A percentile compares a stretch with the other conserved stretches of the same genome.
These are phyloP conservation scores for Leptoxyphium fumago DNA, from an alignment of 2,329 filamentous ascomycete species.

Conservation along the genomic window DNA sequence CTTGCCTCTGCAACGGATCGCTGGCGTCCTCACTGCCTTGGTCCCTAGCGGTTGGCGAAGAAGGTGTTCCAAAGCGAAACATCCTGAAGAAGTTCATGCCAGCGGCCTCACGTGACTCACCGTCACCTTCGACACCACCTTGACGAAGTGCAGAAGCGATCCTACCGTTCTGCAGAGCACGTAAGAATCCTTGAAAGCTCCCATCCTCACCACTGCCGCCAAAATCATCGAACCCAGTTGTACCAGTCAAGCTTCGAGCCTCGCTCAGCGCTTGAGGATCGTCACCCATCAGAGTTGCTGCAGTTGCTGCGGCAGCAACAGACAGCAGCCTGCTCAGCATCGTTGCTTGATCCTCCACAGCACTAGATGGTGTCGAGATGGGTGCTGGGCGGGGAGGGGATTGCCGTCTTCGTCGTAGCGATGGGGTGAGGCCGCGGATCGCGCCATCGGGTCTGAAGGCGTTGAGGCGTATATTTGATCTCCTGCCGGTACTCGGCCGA, in stretches of 20 bases:
- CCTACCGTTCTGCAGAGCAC: constrained; percentile 46
- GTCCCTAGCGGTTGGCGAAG: constrained; percentile 20
- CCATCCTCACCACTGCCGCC: constrained; percentile 40
- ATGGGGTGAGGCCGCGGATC: constrained; percentile 28
- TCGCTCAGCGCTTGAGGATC: constrained; percentile 41
- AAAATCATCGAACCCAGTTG: constrained; percentile 14
- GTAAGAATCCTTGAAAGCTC: constrained; percentile 48
- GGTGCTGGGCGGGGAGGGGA: constrained; percentile 21
- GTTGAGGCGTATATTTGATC: constrained; percentile 14
- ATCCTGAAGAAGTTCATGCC: constrained; percentile 54
- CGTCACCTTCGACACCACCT: constrained; percentile 25
- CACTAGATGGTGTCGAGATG: constrained; percentile 12
- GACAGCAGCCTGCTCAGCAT: constrained; percentile 46
- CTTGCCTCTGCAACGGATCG: not conserved
- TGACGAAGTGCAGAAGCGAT: constrained; percentile 42
- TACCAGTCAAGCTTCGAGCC: constrained; percentile 36
- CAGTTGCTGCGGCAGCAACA: constrained; percentile 48
- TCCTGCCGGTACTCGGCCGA: constrained; percentile 14
- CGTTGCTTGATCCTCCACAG: constrained; percentile 48
- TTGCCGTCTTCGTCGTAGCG: constrained; percentile 38
- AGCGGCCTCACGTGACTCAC: constrained; percentile 21
- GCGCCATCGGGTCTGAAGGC: constrained; percentile 18
- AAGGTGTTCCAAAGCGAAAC: constrained; percentile 47
- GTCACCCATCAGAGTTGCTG: constrained; percentile 49
- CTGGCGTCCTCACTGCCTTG: not conserved